Conservation (phyloP, 2,329 filamentous ascomycete species). For the Penicillium sp. region DNA sequence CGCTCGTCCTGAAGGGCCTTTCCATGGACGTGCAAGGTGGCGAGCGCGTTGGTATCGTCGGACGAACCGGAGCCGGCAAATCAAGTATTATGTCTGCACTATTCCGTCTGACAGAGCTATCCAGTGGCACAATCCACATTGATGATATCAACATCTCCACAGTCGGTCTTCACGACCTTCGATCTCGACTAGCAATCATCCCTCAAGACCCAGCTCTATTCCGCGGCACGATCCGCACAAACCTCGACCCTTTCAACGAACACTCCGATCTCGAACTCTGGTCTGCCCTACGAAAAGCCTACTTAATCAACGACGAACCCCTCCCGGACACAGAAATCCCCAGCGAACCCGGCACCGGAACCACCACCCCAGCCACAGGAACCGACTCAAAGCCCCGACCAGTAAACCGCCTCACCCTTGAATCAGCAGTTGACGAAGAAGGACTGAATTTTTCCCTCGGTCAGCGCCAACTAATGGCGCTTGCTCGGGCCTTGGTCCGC, state of each 20-base stretch:
- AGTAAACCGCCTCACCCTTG: constrained; percentile 55
- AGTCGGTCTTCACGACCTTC: constrained; percentile 47
- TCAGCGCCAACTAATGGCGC: constrained; percentile 92
- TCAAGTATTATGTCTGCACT: constrained; percentile 52
- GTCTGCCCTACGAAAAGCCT: constrained; percentile 50
- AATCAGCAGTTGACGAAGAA: constrained; percentile 87
- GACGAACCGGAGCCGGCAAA: constrained; percentile 51
- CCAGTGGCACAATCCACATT: constrained; percentile 46
- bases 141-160: constrained; percentile 49
- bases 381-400: constrained; percentile 46
- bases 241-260: constrained; percentile 51
- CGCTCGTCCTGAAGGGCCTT: constrained; percentile 72
- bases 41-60: constrained; percentile 54
- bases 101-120: constrained; percentile 49
- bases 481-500: constrained; percentile 87
- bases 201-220: constrained; percentile 53
- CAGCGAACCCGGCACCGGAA: constrained; percentile 36
- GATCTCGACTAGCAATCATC: constrained; percentile 50
- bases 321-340: constrained; percentile 47
- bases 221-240: constrained; percentile 49
- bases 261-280: constrained; percentile 53
- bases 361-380: constrained; percentile 36
- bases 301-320: constrained; percentile 52
- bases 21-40: constrained; percentile 51
- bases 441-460: constrained; percentile 95